Evolutionary conservation across 2,329 filamentous ascomycete genomes (phyloP).

Genomic region (Ophiocordyceps camponoti-floridani): DNA sequence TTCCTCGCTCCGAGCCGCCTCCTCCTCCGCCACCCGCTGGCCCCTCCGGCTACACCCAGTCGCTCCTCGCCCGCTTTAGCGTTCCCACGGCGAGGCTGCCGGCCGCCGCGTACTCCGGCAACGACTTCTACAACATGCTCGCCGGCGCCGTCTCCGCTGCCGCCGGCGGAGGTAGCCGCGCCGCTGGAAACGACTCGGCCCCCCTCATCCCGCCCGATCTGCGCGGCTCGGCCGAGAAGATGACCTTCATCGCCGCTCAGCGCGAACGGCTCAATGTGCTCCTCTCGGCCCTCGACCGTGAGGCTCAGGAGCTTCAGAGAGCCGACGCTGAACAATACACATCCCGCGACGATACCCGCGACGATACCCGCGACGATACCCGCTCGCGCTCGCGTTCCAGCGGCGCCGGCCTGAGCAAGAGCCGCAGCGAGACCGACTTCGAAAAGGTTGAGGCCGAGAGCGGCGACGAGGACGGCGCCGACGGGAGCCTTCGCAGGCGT

Average conservation of each 20-base stretch:
- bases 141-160: constrained; percentile 54
- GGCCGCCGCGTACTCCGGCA: constrained; percentile 24
- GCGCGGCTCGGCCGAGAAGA: constrained; percentile 44
- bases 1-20: constrained; percentile 36
- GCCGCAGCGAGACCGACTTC: constrained; percentile 74
- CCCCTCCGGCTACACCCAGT: constrained; percentile 52
- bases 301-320: constrained; percentile 45
- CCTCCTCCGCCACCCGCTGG: constrained; percentile 20
- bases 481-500: constrained; percentile 17
- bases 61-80: constrained; percentile 70
- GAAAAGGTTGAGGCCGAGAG: constrained; percentile 72
- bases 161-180: constrained; percentile 18
- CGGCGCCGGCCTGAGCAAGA: constrained; percentile 52
- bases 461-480: constrained; percentile 30
- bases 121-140: constrained; percentile 63
- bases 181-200: constrained; percentile 21
- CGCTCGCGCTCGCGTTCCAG: constrained; percentile 23
- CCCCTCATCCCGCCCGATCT: constrained; percentile 56
- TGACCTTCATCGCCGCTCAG: constrained; percentile 61
- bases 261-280: constrained; percentile 60
- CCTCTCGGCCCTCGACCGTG: constrained; percentile 60
- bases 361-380: constrained; percentile 14
- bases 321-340: constrained; percentile 10
- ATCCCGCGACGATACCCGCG: constrained; percentile 4
- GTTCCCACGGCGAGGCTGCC: constrained; percentile 52